Conservation (phyloP, 129 eudicot genomes). For the Helianthus tuberosus region DNA sequence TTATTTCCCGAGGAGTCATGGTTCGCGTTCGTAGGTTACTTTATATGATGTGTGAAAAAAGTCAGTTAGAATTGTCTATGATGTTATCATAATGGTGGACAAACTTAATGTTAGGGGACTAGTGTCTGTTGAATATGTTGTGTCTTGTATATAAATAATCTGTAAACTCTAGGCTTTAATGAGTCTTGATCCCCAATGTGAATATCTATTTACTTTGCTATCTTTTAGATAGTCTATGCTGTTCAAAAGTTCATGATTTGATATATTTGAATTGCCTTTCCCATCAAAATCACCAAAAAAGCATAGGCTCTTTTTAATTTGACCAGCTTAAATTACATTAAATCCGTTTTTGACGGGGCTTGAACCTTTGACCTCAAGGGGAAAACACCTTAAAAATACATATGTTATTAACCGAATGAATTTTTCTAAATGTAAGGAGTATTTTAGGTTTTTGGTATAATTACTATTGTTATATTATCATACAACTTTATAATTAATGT, state of each 20-base stretch:
- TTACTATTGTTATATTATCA: too few relatives aligned
- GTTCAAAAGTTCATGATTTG: background rate
- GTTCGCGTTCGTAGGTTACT: background rate
- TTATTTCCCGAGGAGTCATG: slow-evolving; percentile 25
- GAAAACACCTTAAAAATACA: too few relatives aligned
- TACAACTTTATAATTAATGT: too few relatives aligned
- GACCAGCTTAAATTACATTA: too few relatives aligned
- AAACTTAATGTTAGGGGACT: slow-evolving; percentile 5
- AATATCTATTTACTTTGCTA: slow-evolving; percentile 2
- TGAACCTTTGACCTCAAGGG: too few relatives aligned
- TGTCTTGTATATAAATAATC: background rate
- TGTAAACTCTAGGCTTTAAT: background rate
- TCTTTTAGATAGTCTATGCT: background rate
- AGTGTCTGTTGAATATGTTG: background rate
- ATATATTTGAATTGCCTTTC: too few relatives aligned
- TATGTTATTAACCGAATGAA: too few relatives aligned
- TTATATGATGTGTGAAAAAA: slow-evolving; percentile 2
- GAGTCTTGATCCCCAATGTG: background rate
- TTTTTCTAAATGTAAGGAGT: too few relatives aligned
- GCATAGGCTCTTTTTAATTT: too few relatives aligned
- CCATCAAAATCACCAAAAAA: too few relatives aligned
- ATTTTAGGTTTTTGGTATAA: too few relatives aligned
- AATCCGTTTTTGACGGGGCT: too few relatives aligned
- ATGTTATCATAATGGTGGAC: slow-evolving; percentile 5
- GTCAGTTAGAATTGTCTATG: slow-evolving; percentile 20